phyloP scores from a whole-genome alignment of 1,284 basidiomycete species.

The Ganoderma lingzhi region DNA sequence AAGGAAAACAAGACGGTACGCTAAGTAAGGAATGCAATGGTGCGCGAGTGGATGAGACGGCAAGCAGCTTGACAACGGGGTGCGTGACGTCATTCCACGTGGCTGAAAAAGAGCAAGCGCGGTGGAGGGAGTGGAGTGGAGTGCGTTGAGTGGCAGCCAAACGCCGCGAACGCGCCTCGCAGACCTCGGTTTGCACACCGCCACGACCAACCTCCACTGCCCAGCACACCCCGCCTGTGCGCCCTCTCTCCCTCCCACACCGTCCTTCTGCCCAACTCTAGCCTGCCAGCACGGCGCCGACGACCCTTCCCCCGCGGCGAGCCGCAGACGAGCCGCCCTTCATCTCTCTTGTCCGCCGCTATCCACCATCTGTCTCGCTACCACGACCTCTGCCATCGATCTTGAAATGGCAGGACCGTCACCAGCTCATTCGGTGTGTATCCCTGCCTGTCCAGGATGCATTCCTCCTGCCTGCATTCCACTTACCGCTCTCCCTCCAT shows the following conservation, averaged over 20 bases:
- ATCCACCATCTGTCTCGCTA: background rate
- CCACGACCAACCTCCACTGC: background rate
- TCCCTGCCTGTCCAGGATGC: background rate
- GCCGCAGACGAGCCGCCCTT: conserved; percentile 9
- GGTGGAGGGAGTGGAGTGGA: conserved; percentile 11
- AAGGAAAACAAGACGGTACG: background rate
- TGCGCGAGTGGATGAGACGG: background rate
- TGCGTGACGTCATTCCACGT: conserved; percentile 20
- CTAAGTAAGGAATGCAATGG: background rate
- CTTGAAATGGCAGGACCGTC: conserved; percentile 28
- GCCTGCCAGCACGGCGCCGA: conserved; percentile 5
- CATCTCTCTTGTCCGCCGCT: background rate
- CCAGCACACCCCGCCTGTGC: background rate
- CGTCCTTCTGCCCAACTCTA: background rate
- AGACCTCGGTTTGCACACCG: background rate
- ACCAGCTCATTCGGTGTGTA: conserved; percentile 9
- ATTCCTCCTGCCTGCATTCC: background rate
- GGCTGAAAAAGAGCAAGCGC: conserved; percentile 13
- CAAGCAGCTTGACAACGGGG: conserved; percentile 1
- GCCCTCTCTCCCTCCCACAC: background rate
- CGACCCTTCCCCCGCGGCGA: background rate
- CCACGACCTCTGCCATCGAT: conserved; percentile 19
- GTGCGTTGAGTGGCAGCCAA: conserved; percentile 7
- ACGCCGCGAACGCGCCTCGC: conserved; percentile 4
- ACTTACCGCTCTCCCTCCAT: background rate